Evolutionary conservation across 805 yeast genomes (phyloP).

Genomic region (Clavispora carvajalis): DNA sequence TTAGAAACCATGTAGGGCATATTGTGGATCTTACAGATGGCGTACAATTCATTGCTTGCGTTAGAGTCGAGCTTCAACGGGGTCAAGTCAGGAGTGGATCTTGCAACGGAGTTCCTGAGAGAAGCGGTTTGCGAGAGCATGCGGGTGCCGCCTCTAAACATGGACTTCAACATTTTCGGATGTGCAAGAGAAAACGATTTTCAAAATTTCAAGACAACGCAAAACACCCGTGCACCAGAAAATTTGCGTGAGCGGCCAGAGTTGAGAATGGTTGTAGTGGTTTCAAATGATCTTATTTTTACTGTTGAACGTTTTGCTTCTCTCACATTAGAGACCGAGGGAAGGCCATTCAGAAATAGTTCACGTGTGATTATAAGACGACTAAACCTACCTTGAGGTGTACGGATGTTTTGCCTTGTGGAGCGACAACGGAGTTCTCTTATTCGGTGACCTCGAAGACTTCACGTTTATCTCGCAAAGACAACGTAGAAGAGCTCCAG

Average conservation of each 20-base stretch:
- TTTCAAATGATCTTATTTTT: too few relatives aligned
- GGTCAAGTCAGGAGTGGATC: conserved; percentile 36
- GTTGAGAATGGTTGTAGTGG: too few relatives aligned
- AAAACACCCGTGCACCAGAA: conserved; percentile 1
- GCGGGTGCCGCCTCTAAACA: conserved; percentile 7
- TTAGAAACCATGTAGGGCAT: conserved; percentile 84
- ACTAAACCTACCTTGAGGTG: too few relatives aligned
- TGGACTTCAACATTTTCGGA: conserved; percentile 7
- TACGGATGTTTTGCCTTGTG: not conserved
- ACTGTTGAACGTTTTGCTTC: too few relatives aligned
- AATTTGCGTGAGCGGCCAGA: too few relatives aligned
- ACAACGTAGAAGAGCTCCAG: too few relatives aligned
- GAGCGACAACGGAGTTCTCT: not conserved
- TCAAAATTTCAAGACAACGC: not conserved
- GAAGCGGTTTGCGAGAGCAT: conserved; percentile 7
- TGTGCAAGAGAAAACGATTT: not conserved
- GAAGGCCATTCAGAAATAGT: too few relatives aligned
- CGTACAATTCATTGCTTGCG: conserved; percentile 56
- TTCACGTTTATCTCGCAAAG: too few relatives aligned
- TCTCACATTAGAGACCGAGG: too few relatives aligned
- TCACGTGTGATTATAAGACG: too few relatives aligned
- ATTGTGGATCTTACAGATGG: conserved; percentile 74
- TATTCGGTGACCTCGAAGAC: not conserved
- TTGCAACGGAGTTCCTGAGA: conserved; percentile 5
- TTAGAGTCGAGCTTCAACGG: conserved; percentile 65